Evolutionary conservation across 176 grass and related monocot species (phyloP), one percentile per base, ranked within the genome.

Genomic region (Rhynchospora breviuscula): DNA sequence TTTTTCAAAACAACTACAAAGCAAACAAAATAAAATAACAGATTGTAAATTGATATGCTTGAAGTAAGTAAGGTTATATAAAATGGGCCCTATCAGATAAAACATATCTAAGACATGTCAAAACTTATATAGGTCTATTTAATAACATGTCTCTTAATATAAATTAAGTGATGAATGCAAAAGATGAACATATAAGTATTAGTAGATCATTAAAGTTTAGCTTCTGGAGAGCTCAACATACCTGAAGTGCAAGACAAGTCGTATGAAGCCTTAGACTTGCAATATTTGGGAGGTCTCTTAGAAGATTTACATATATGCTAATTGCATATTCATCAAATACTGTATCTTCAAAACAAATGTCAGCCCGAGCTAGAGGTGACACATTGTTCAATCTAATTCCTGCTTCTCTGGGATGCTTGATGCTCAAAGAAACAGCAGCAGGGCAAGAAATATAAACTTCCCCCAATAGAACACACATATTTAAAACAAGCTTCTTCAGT

Each of bases 311-410:
- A 70, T 70, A 70, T 44, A 45, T 70, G 35, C 67, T 19, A 70
- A 46, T 70, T 19, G 35, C 43, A 70, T 40, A 40, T 40, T 70
- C 67, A 70, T 70, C 1, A 45, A 70, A 44, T 45, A 70, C 35
- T 1, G 33, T 35, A 19, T 46, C 67, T 70, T 70, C 11, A 70
- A 70, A 70, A 44, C 67, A 70, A 46, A 70, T 45, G 8, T 70
- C 15, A n/a, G 35, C 67, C 7, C 7, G 43, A n/a, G 40, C 67
- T 45, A 70, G 40, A 43, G 33, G 8, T 45, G 67, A 70, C 8
- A 70, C 35, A 45, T 18, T 70, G 67, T 19, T 33, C 67, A 70
- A 70, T 46, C 33, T 70, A 70, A 70, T 70, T 45, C 67, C 67
- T 70, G 2, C 17, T 10, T 45, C 17, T n/a, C 67, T 45, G 40